Base-by-base conservation (phyloP, 345 rosid genomes). In the Aquilaria yunnanensis region DNA sequence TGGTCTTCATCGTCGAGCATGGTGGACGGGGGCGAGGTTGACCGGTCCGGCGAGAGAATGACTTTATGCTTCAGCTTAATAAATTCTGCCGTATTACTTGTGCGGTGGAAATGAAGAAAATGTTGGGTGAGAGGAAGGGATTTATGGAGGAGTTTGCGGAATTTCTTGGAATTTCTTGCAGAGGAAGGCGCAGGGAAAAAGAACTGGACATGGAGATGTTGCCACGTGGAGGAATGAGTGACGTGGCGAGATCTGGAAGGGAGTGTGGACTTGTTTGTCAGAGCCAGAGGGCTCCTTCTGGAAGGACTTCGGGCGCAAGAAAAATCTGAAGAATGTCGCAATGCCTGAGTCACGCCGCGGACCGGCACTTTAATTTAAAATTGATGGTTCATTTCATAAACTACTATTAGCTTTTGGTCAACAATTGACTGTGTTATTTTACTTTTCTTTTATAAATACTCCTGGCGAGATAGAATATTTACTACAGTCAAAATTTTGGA, bases 81-180 rank as follows among this genome's bases (percentile, higher is more conserved):
- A 2, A 10, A 12, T 5, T 54, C 23, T 1, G 23, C 23, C 23
- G 23, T 23, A 23, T 54, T 16, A 29, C 2, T n/a, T 47, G 50
- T 37, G 47, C 29, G 10, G 62, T 16, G 4, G 2, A 61, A 48
- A 46, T 59, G 51, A 70, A 71, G 60, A 74, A 32, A 41, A 12
- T 7, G 32, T 37, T 37, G 5, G 43, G 43, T 37, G 43, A 37
- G 14, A 53, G 41, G 31, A 61, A 29, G 3, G 13, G 49, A 33
- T 3, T n/a, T 23, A 5, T 6, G 16, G 8, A 51, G n/a, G n/a
- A 14, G 23, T 16, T 14, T 10, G 12, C 12, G 2, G 6, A 32
- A 34, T 70, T 75, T 54, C 80, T 74, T 78, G 2, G 6, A 32
- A 34, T 70, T 75, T 54, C 80, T 74, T 78, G 76, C 70, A 8